These are phyloP conservation scores for Cutaneotrichosporon cavernicola DNA, from an alignment of 1,284 basidiomycete genomes.

Conservation along the genomic window DNA sequence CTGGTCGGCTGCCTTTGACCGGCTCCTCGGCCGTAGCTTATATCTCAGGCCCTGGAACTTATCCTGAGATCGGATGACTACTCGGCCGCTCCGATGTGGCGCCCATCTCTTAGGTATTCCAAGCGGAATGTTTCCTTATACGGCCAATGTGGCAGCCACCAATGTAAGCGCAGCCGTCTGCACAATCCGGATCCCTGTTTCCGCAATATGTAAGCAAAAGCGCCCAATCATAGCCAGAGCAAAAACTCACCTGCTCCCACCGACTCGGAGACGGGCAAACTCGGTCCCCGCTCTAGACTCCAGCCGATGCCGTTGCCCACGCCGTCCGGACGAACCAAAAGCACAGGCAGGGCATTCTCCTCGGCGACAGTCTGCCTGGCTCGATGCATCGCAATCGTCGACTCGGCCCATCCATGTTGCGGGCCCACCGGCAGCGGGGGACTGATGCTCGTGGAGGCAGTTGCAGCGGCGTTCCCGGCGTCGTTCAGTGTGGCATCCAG, in stretches of 20 bases:
- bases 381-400: slow-evolving; percentile 13
- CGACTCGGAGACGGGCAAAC: background rate
- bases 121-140: background rate
- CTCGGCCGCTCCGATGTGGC: background rate
- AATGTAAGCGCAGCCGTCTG: slow-evolving; percentile 11
- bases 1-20: background rate
- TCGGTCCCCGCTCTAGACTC: slow-evolving; percentile 23
- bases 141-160: background rate
- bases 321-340: slow-evolving; percentile 33
- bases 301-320: slow-evolving; percentile 32
- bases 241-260: slow-evolving; percentile 3
- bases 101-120: background rate
- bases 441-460: background rate
- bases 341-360: slow-evolving; percentile 23
- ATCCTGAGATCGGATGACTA: background rate
- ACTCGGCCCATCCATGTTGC: background rate
- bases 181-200: slow-evolving; percentile 19
- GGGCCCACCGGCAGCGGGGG: background rate
- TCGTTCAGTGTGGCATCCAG: slow-evolving; percentile 11
- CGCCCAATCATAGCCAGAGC: background rate
- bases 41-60: background rate
- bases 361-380: slow-evolving; percentile 7
- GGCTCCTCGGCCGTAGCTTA: background rate
- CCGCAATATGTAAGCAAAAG: slow-evolving; percentile 23
- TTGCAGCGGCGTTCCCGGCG: background rate